These are phyloP conservation scores for Apiospora phragmitis DNA, from an alignment of 2,329 filamentous ascomycete genomes.

Conservation along the genomic window DNA sequence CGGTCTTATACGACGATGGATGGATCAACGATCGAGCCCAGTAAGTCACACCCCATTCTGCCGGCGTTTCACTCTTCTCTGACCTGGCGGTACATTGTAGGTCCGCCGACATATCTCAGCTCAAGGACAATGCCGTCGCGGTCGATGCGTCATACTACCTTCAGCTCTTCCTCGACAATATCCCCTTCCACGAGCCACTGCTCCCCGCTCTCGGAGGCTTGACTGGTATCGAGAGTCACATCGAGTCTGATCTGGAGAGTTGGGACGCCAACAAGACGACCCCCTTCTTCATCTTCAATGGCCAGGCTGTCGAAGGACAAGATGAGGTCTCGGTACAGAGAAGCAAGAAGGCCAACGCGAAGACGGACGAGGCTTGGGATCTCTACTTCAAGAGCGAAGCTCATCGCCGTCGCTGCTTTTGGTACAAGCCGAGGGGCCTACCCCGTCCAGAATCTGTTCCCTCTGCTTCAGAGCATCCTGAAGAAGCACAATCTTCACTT, in stretches of 20 bases:
- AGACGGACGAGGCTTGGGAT: slow-evolving; percentile 80
- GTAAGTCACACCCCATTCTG: slow-evolving; percentile 23
- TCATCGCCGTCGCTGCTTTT: slow-evolving; percentile 82
- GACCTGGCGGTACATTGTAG: not conserved
- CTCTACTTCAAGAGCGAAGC: slow-evolving; percentile 82
- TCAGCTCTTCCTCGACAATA: slow-evolving; percentile 70
- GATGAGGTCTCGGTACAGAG: slow-evolving; percentile 68
- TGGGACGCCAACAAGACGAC: slow-evolving; percentile 71
- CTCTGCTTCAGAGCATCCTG: slow-evolving; percentile 74
- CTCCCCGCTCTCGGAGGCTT: slow-evolving; percentile 87
- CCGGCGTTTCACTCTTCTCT: not conserved
- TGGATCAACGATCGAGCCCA: slow-evolving; percentile 40
- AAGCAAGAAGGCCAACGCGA: slow-evolving; percentile 64
- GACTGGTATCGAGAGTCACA: slow-evolving; percentile 74
- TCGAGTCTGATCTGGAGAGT: slow-evolving; percentile 73
- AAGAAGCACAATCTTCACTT: slow-evolving; percentile 70
- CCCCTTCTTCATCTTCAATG: slow-evolving; percentile 92
- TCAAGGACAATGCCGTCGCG: slow-evolving; percentile 75
- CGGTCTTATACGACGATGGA: slow-evolving; percentile 35
- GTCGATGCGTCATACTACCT: slow-evolving; percentile 92
- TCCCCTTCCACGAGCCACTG: slow-evolving; percentile 78
- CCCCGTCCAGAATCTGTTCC: slow-evolving; percentile 70
- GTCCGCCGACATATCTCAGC: slow-evolving; percentile 62
- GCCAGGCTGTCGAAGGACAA: slow-evolving; percentile 75
- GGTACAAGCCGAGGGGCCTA: slow-evolving; percentile 73